Evolutionary conservation across 306 rosid species (phyloP).

Genomic region (Gleditsia sinensis): DNA sequence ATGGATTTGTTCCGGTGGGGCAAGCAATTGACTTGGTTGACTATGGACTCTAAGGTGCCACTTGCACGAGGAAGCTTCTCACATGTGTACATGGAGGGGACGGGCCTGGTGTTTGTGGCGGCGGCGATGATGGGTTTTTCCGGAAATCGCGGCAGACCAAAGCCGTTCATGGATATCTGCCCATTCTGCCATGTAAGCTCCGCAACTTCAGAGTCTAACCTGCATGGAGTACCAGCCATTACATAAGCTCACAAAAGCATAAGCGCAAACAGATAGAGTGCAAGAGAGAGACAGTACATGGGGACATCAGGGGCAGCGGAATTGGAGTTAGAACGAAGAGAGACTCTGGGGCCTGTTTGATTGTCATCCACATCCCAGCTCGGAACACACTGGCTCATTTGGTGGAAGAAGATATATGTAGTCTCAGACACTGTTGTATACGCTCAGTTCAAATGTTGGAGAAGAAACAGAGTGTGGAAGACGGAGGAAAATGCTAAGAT

Average conservation of each 20-base stretch:
- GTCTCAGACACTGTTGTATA: neutral
- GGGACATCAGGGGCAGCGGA: constrained; percentile 58
- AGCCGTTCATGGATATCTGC: constrained; percentile 76
- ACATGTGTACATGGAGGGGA: constrained; percentile 52
- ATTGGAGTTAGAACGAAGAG: constrained; percentile 56
- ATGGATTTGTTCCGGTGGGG: constrained; percentile 33
- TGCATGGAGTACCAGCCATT: constrained; percentile 26
- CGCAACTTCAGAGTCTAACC: constrained; percentile 79
- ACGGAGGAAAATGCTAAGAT: neutral
- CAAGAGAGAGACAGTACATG: constrained; percentile 42
- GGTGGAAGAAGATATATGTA: neutral
- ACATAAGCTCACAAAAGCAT: neutral
- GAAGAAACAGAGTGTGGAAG: neutral
- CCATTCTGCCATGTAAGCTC: constrained; percentile 97
- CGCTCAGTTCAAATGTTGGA: neutral
- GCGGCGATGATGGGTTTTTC: constrained; percentile 9
- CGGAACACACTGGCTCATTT: constrained; percentile 93
- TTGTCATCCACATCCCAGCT: constrained; percentile 73
- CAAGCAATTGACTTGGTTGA: constrained; percentile 68
- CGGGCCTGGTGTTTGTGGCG: neutral
- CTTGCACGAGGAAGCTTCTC: constrained; percentile 71
- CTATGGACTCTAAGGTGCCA: constrained; percentile 90
- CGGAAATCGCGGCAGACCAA: constrained; percentile 63
- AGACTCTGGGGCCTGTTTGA: constrained; percentile 32
- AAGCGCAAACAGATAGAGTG: neutral